phyloP scores from a whole-genome alignment of 176 grass and related monocot species.

The Cocos nucifera region DNA sequence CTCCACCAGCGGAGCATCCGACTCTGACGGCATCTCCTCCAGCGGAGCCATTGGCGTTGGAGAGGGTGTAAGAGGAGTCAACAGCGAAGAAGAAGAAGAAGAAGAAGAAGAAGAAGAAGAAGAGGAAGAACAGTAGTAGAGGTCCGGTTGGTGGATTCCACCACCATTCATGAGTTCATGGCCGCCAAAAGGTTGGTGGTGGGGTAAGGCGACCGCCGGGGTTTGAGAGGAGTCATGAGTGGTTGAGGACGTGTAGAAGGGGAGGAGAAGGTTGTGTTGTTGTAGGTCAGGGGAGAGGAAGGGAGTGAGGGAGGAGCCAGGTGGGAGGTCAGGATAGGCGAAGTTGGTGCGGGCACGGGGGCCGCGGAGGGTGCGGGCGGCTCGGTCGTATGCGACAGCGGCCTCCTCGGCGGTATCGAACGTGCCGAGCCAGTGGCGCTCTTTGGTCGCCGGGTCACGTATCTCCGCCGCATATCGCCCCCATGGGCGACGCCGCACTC shows the following conservation, averaged over 20 bases:
- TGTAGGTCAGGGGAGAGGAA: slow-evolving; percentile 89
- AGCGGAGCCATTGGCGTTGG: no score
- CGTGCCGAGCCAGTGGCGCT: slow-evolving; percentile 92
- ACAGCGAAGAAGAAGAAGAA: no score
- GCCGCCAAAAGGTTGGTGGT: background rate
- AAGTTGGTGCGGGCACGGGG: slow-evolving; percentile 86
- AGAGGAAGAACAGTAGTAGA: no score
- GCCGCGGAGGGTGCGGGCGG: slow-evolving; percentile 69
- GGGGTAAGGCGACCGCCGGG: no score
- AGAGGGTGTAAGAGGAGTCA: no score
- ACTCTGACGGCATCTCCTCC: no score
- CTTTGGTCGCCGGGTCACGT: slow-evolving; percentile 86
- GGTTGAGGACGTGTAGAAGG: slow-evolving; percentile 25
- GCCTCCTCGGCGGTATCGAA: slow-evolving; percentile 98
- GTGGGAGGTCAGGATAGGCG: slow-evolving; percentile 85
- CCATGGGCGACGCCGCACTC: slow-evolving; percentile 80
- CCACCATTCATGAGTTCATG: background rate
- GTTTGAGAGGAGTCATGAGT: no score
- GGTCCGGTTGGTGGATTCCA: no score
- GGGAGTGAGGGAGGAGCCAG: slow-evolving; percentile 82
- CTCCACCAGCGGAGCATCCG: no score
- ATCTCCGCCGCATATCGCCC: slow-evolving; percentile 98
- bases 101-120: no score
- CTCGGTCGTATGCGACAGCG: slow-evolving; percentile 88
- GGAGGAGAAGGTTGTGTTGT: slow-evolving; percentile 39